Conservation (phyloP, 2,329 filamentous ascomycete species). For the Pyricularia pennisetigena region DNA sequence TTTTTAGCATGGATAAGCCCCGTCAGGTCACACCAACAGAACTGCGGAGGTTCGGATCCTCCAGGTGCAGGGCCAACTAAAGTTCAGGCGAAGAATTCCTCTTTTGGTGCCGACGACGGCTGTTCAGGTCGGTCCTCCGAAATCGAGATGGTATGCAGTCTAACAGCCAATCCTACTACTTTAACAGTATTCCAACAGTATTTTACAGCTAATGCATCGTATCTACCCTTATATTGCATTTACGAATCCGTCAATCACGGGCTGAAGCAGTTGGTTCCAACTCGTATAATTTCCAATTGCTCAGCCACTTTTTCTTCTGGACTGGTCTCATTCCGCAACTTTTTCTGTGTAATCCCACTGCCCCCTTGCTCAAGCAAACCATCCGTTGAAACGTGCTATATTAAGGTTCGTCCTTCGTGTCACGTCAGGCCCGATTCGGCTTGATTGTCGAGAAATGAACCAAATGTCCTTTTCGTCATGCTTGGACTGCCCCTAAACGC, state of each 20-base stretch:
- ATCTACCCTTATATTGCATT: not conserved
- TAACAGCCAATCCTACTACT: not conserved
- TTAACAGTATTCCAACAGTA: no score
- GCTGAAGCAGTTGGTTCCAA: not conserved
- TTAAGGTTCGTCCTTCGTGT: not conserved
- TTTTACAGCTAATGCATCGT: not conserved
- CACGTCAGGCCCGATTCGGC: not conserved
- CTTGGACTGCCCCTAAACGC: not conserved
- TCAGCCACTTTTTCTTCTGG: not conserved
- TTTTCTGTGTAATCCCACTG: not conserved
- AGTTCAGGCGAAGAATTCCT: not conserved
- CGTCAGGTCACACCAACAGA: not conserved
- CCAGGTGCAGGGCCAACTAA: not conserved
- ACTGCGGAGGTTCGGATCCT: not conserved
- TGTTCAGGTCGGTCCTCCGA: not conserved
- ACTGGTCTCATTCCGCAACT: no score
- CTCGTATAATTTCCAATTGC: not conserved
- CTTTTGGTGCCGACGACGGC: not conserved
- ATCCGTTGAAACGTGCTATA: not conserved
- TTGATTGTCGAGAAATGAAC: not conserved
- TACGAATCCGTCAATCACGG: not conserved
- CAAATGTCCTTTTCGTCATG: not conserved
- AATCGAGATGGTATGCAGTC: not conserved
- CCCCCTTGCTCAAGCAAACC: not conserved
- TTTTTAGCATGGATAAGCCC: not conserved